Evolutionary conservation across 148 eudicot genomes (phyloP), one percentile per base, ranked within the genome.

Genomic region (Camellia sinensis): DNA sequence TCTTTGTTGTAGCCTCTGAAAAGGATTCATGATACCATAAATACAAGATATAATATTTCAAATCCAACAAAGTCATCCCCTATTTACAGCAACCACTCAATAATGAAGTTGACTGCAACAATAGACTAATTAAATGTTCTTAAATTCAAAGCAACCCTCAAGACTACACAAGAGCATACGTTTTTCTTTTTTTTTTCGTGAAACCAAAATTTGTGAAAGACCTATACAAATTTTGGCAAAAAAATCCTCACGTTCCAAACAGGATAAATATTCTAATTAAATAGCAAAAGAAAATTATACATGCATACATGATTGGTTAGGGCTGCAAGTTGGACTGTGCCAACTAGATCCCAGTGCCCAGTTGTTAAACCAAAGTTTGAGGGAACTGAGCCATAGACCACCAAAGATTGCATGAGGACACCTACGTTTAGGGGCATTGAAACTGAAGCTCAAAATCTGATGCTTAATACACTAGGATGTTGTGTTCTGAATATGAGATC

Each of bases 1-100:
- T 92, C 88, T 97, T 97, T 21, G 99, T 97, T 44, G 97, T 94
- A 9, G 99, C 94, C 93, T 97, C 99, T 96, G 87, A 74, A 78
- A 70, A 48, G 2, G 22, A 76, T 5, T 6, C 61, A 70, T 1
- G 43, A 67, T 29, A 81, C 11, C 3, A 22, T 75, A 19, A 64
- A 74, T 57, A 70, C 50, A 80, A n/a, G 62, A 41, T 3, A 22
- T 37, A 19, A 53, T 10, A 54, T 18, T 22, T 22, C 19, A 48
- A 21, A 46, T 48, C 57, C 1, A 52, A 63, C 19, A 22, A 46
- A 76, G n/a, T 18, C 4, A 41, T 62, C 45, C 3, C 40, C 67
- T n/a, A 6, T 44, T 8, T 5, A 10, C 44, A 14, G 56, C 15
- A 37, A 37, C 50, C 37, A 40, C 41, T 52, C 8, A 9, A 53